These are phyloP conservation scores for Penicillium psychrofluorescens DNA, from an alignment of 495 filamentous ascomycete species.

Conservation along the genomic window DNA sequence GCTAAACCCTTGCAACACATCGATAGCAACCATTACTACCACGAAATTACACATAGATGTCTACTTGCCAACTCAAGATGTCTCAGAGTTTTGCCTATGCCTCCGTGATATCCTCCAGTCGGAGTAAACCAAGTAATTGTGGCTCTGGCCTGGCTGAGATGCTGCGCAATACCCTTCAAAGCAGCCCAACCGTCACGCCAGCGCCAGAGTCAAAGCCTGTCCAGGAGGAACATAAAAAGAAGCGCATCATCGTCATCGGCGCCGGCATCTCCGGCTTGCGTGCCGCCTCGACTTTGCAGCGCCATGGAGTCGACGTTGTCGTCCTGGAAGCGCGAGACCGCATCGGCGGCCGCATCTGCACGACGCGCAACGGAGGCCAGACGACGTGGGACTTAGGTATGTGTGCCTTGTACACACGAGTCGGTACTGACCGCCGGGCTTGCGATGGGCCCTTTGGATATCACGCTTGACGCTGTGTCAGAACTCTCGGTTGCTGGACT, in stretches of 20 bases:
- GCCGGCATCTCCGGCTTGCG: slow-evolving; percentile 16
- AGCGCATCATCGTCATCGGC: slow-evolving; percentile 18
- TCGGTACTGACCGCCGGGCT: not conserved
- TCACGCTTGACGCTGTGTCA: not conserved
- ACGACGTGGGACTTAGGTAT: not conserved
- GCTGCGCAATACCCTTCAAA: slow-evolving; percentile 1
- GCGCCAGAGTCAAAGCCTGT: no score
- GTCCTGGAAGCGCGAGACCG: slow-evolving; percentile 20
- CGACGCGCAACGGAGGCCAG: slow-evolving; percentile 6
- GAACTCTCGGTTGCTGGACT: not conserved
- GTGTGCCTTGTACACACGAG: not conserved
- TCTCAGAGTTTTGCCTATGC: slow-evolving; percentile 12
- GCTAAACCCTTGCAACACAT: no score
- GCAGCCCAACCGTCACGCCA: not conserved
- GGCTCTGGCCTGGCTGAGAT: slow-evolving; percentile 15
- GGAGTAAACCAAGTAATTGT: slow-evolving; percentile 17
- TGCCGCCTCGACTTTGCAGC: slow-evolving; percentile 12
- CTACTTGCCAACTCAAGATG: slow-evolving; percentile 20
- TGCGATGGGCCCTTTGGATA: not conserved
- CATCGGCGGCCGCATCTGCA: slow-evolving; percentile 18
- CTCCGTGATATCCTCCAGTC: not conserved
- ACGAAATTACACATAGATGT: slow-evolving; percentile 4
- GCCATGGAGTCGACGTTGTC: slow-evolving; percentile 13
- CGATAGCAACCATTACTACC: no score
- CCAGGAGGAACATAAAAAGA: not conserved